Base-by-base conservation (phyloP, 2,329 filamentous ascomycete genomes). In the Fusarium brevicatenulatum region DNA sequence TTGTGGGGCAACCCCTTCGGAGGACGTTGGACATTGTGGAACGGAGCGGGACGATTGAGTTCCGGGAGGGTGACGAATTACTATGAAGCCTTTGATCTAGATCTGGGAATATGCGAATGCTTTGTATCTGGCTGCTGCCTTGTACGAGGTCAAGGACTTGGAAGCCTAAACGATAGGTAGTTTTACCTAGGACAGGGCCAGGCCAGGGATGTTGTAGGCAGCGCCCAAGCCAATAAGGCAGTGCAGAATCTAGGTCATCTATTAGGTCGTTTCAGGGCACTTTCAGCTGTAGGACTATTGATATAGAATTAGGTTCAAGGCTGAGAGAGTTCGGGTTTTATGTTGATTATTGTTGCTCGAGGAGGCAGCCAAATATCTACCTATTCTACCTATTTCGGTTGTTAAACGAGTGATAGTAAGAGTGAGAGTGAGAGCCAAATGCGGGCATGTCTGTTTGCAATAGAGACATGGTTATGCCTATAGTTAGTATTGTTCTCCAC, bases 61-160 rank as follows among this genome's bases (percentile, higher is more conserved):
- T 37, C 32, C 30, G 42, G 11, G 52, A 37, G 36, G 44, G 43
- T 42, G 50, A 36, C 47, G 7, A n/a, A 23, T 37, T 18, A 44
- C 39, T 57, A 55, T 50, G 15, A 28, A 54, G 44, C 23, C 42
- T 30, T 58, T 23, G 43, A 28, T 30, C 34, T 34, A 42, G 50
- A 37, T 23, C 25, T 34, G 56, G 59, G 74, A 68, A 61, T 44
- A 30, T 30, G 40, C 11, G 44, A 57, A 40, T 36, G 61, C 65
- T 78, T 77, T 78, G 74, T 78, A 78, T 63, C 61, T 49, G 70
- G 61, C 60, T 76, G 77, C 68, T 78, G 77, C 77, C 77, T 78
- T 77, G 72, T 34, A 54, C n/a, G 28, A 49, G 39, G 11, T 23
- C 23, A 37, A 64, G 60, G 63, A 71, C 62, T 61, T 59, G 55